Conservation (phyloP, 2,329 filamentous ascomycete species). For the Thielaviopsis ethacetica region DNA sequence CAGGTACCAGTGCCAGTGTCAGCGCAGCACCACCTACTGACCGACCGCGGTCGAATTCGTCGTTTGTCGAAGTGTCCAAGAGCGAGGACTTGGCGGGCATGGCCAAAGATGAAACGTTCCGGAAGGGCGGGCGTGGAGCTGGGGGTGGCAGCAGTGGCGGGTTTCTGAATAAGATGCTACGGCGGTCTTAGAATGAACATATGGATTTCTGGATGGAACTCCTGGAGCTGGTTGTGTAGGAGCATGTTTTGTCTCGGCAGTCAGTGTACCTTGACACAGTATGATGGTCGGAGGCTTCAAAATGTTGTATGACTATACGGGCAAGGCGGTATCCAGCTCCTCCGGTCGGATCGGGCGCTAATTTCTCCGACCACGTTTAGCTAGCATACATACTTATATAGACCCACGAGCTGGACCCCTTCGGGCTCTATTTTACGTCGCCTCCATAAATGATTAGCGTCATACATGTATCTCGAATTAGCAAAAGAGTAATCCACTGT, state of each 20-base stretch:
- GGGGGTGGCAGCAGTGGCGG: background rate
- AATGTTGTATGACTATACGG: background rate
- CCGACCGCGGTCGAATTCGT: background rate
- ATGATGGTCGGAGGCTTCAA: background rate
- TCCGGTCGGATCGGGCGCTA: background rate
- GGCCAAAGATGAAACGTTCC: background rate
- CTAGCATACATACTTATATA: too few species aligned
- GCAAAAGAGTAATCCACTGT: too few species aligned
- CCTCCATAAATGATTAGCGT: too few species aligned
- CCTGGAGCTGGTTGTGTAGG: background rate
- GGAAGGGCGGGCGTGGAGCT: background rate
- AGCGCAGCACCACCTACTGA: background rate
- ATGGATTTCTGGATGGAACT: background rate
- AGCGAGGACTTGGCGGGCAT: background rate
- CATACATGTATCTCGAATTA: too few species aligned
- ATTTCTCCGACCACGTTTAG: too few species aligned
- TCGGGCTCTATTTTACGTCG: too few species aligned
- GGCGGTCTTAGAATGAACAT: background rate
- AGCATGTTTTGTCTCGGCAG: background rate
- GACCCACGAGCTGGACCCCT: too few species aligned
- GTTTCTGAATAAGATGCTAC: conserved; percentile 4
- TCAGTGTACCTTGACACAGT: background rate
- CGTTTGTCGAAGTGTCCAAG: background rate
- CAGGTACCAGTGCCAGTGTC: background rate
- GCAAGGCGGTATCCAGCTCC: background rate